Evolutionary conservation across 176 grass and related monocot genomes (phyloP).

Genomic region (Microstegium vimineum): DNA sequence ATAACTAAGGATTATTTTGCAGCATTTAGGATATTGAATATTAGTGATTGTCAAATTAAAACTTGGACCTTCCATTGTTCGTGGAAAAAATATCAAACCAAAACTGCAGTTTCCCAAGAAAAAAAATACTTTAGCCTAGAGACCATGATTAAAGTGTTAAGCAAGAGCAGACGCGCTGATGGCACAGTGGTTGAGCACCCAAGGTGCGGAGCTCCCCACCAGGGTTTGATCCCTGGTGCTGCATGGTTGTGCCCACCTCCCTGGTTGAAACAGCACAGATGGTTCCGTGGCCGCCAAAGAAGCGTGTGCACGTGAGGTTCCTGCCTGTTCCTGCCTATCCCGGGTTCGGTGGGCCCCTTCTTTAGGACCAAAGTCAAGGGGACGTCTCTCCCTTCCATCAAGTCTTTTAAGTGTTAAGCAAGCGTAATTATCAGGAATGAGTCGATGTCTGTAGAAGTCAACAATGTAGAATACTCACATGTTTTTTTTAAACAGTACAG

Average conservation of each 20-base stretch:
- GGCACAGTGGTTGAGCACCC: background rate
- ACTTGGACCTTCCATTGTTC: background rate
- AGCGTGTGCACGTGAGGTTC: background rate
- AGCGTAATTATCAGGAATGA: background rate
- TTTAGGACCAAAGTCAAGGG: background rate
- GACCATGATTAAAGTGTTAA: background rate
- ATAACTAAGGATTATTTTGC: background rate
- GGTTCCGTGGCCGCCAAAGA: background rate
- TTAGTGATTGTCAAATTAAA: background rate
- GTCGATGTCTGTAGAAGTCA: background rate
- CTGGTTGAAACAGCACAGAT: background rate
- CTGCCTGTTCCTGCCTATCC: background rate
- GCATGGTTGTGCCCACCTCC: background rate
- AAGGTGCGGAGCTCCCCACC: background rate
- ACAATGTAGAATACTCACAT: background rate
- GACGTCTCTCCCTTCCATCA: no score
- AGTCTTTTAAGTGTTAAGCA: background rate
- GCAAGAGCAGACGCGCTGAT: no score
- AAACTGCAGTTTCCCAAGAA: background rate
- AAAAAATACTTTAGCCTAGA: background rate
- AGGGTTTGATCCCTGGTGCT: background rate
- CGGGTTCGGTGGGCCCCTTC: background rate
- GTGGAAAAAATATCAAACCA: background rate
- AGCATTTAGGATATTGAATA: background rate
- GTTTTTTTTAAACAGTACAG: no score